Evolutionary conservation across 2,329 filamentous ascomycete species (phyloP).

Genomic region (Aspergillus tamarii): DNA sequence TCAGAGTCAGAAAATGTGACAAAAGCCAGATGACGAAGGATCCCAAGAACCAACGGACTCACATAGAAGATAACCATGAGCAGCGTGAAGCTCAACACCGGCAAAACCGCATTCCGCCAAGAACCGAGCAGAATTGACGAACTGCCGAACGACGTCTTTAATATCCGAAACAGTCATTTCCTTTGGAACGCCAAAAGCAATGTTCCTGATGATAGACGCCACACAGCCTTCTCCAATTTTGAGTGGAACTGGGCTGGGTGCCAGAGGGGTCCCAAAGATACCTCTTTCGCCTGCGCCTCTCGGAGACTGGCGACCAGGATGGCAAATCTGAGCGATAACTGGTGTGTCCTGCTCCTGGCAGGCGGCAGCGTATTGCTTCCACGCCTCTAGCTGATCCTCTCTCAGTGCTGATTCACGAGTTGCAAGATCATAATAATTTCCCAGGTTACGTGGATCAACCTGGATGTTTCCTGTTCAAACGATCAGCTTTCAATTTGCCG

Average conservation of each 20-base stretch:
- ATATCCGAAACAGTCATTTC: constrained; percentile 59
- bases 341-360: constrained; percentile 34
- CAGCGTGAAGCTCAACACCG: constrained; percentile 48
- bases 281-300: constrained; percentile 34
- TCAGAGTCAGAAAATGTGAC: background rate
- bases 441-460: constrained; percentile 11
- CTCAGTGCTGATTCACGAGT: background rate
- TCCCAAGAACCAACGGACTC: constrained; percentile 10
- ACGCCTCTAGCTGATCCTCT: background rate
- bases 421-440: background rate
- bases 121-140: constrained; percentile 53
- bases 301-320: constrained; percentile 42
- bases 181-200: constrained; percentile 51
- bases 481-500: background rate
- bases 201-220: background rate
- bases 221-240: constrained; percentile 3
- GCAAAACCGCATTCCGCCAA: constrained; percentile 33
- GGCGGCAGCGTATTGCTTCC: constrained; percentile 10
- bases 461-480: constrained; percentile 10
- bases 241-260: constrained; percentile 25
- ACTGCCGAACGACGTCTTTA: constrained; percentile 51
- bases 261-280: constrained; percentile 21
- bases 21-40: background rate
- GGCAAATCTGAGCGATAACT: constrained; percentile 41
- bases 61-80: constrained; percentile 49